Conservation (phyloP, 495 filamentous ascomycete species). For the Tetracladium setigerum region DNA sequence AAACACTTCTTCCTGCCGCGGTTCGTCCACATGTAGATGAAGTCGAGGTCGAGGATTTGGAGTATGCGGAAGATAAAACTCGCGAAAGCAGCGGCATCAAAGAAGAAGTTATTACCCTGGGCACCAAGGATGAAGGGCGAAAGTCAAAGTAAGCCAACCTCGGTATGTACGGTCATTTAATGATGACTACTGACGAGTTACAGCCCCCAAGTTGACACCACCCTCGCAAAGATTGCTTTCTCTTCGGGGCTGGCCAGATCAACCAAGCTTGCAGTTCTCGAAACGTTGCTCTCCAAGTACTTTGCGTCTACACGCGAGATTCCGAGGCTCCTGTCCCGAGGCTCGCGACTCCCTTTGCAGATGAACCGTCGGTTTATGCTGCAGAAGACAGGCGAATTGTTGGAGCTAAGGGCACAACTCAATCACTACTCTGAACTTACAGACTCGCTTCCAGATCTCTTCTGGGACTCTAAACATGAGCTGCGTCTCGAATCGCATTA, state of each 20-base stretch:
- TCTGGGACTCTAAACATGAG: conserved; percentile 90
- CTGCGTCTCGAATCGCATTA: conserved; percentile 83
- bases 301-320: conserved; percentile 78
- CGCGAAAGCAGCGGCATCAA: conserved; percentile 72
- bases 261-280: conserved; percentile 93
- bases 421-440: conserved; percentile 97
- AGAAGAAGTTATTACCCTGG: conserved; percentile 84
- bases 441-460: conserved; percentile 88
- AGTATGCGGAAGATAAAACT: conserved; percentile 70
- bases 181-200: conserved; percentile 1
- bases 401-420: conserved; percentile 82
- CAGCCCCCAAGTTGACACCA: conserved; percentile 54
- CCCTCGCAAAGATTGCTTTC: conserved; percentile 91
- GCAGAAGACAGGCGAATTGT: conserved; percentile 88
- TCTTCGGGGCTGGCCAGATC: conserved; percentile 89
- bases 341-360: conserved; percentile 53
- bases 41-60: conserved; percentile 81
- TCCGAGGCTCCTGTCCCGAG: conserved; percentile 60
- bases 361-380: conserved; percentile 67
- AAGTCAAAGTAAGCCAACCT: conserved; percentile 2
- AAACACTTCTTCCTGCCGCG: conserved; percentile 66
- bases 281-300: conserved; percentile 73
- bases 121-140: conserved; percentile 47
- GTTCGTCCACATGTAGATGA: conserved; percentile 61
- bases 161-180: not conserved